Evolutionary conservation across 345 rosid genomes (phyloP), one percentile per base, ranked within the genome.

Genomic region (Gossypioides kirkii): DNA sequence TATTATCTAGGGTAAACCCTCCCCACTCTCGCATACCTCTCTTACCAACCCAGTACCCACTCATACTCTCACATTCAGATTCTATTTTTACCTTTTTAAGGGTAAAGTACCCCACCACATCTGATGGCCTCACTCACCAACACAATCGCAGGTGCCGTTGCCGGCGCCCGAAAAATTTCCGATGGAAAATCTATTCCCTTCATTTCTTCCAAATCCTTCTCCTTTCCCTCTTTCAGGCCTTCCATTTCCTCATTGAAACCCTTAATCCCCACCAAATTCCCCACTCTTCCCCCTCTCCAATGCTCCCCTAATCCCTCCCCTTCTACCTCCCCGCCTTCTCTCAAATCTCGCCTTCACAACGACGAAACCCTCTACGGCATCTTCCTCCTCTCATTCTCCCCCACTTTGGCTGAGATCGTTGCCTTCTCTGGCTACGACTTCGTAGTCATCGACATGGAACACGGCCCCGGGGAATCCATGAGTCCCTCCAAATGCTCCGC

Each of bases 381-480:
- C 55, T 94, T 92, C 84, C 80, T 94, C 56, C 94, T 90, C 74
- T 86, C 89, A 23, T 92, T 89, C 88, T 94, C 97, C 25, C 95
- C 98, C 14, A 90, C 98, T 11, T 43, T 94, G 32, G 97, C 97
- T 49, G 98, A 94, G 86, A 94, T 94, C 81, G 85, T 86, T 1
- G 97, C 87, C 61, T 82, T 88, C 59, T 80, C 98, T 10, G 98
- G 97, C 6, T 94, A 92, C 80, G 98, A 92, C 72, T 94, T 88
- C 81, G 98, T 79, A 43, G 97, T 94, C 56, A 83, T 94, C 47
- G 98, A 94, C 82, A 92, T 94, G 98, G 98, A 94, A 76, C 98
- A 94, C 74, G 98, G 98, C 26, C 95, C 89, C 28, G 62, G 62
- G 62, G 38, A 4, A 58, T 58, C 36, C 62, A 58, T 36, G 62